Evolutionary conservation across 2,329 filamentous ascomycete species (phyloP), one percentile per base, ranked within the genome.

Genomic region (Sclerotinia nivalis): DNA sequence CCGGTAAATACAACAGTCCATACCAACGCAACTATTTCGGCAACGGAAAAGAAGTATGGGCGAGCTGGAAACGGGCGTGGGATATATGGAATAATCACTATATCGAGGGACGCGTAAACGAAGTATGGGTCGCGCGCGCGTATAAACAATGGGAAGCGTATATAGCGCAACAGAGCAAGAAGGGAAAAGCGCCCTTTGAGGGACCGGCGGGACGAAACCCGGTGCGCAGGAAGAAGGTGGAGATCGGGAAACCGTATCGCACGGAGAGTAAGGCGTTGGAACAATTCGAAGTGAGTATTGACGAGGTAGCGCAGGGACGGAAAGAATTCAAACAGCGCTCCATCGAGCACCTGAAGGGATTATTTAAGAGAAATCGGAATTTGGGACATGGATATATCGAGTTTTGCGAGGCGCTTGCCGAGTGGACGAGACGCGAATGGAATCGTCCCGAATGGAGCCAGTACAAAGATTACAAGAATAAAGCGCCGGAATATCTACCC

Each of bases 31-130:
- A 55, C 4, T 52, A 47, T 28, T 20, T 31, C n/a, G 66, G 66
- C 0, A 66, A 72, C 28, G 72, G 76, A 7, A 45, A 54, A 4
- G 76, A 77, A 49, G 67, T 77, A 9, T 78, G 76, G 76, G 54
- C 66, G 45, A 72, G 68, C 34, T 78, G 76, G 77, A 78, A 77
- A 58, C 72, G 76, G 15, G 77, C 77, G 1, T 78, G 73, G 72
- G 76, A 77, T 73, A n/a, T 78, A 2, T 77, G 76, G 75, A 77
- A 78, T 55, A 75, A 75, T 61, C 56, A 75, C 59, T 77, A 75
- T 34, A 76, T 77, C 31, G 73, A 76, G 52, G 75, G 77, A 28
- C 70, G 77, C 1, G 72, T 72, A 13, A 71, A 75, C 50, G 56
- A 68, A 8, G 58, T 69, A 9, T 77, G 74, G 74, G 66, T 78